Evolutionary conservation across 208 protist species (phyloP).

Genomic region (Crithidia expoeki): DNA sequence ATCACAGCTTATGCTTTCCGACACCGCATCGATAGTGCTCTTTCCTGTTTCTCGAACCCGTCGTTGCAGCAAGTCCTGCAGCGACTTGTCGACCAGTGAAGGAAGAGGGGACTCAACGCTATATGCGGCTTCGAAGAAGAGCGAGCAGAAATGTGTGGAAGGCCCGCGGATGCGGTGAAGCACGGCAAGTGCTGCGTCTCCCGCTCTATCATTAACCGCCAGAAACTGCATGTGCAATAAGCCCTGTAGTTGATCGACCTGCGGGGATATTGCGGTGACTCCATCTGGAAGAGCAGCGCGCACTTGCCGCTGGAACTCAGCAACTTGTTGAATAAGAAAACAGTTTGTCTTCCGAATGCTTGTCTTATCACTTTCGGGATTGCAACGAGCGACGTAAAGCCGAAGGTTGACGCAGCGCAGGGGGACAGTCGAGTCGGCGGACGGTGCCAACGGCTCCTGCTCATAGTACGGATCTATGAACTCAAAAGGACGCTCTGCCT

Average conservation of each 20-base stretch:
- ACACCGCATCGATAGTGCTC: not conserved
- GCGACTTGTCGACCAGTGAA: slow-evolving; percentile 5
- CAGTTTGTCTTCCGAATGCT: not conserved
- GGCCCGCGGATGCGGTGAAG: slow-evolving; percentile 9
- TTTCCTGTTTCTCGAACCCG: not conserved
- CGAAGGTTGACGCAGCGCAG: no score
- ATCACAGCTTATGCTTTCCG: not conserved
- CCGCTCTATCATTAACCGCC: not conserved
- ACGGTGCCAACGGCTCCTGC: no score
- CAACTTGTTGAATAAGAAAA: not conserved
- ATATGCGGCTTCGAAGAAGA: slow-evolving; percentile 15
- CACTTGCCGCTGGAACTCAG: slow-evolving; percentile 3
- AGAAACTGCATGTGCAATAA: slow-evolving; percentile 5
- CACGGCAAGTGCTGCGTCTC: slow-evolving; percentile 6
- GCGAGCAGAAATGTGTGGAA: slow-evolving; percentile 6
- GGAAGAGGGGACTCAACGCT: slow-evolving; percentile 10
- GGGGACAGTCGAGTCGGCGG: no score
- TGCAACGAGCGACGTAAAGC: no score
- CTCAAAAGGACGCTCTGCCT: no score
- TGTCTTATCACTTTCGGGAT: not conserved
- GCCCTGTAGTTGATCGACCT: not conserved
- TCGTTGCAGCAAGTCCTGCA: slow-evolving; percentile 3
- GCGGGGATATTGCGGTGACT: not conserved
- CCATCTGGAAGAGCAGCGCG: slow-evolving; percentile 7
- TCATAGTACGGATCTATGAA: no score